Conservation (phyloP, 2,329 filamentous ascomycete genomes). For the Botrytis fragariae region DNA sequence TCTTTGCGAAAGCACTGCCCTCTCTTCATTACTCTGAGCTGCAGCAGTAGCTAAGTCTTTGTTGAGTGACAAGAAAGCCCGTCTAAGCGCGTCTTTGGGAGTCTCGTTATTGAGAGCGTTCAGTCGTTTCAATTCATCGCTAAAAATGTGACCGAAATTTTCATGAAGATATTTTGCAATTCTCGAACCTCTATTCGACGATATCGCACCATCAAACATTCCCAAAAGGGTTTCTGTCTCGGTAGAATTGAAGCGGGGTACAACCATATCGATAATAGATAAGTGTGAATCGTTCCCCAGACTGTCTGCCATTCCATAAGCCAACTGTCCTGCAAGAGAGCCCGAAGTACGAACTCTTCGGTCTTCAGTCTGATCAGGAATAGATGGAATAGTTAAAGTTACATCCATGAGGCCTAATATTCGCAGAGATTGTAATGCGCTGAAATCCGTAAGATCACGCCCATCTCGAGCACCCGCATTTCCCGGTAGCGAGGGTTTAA, state of each 20-base stretch:
- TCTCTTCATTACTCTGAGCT: slow-evolving; percentile 75
- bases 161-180: slow-evolving; percentile 96
- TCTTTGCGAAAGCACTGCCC: slow-evolving; percentile 63
- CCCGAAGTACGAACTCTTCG: slow-evolving; percentile 94
- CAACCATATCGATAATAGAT: slow-evolving; percentile 92
- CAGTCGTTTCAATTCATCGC: slow-evolving; percentile 73
- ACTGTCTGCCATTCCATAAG: slow-evolving; percentile 97
- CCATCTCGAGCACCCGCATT: slow-evolving; percentile 66
- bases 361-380: slow-evolving; percentile 94
- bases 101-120: slow-evolving; percentile 68
- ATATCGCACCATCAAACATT: slow-evolving; percentile 92
- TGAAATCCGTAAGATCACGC: slow-evolving; percentile 84
- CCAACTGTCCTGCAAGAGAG: slow-evolving; percentile 84
- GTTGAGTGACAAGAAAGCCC: slow-evolving; percentile 85
- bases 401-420: slow-evolving; percentile 97
- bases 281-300: slow-evolving; percentile 90
- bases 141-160: slow-evolving; percentile 85
- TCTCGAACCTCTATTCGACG: slow-evolving; percentile 86
- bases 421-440: slow-evolving; percentile 75
- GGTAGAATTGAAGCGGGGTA: slow-evolving; percentile 84
- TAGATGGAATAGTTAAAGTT: slow-evolving; percentile 86
- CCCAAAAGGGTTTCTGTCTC: slow-evolving; percentile 88
- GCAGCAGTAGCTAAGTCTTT: slow-evolving; percentile 89
- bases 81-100: slow-evolving; percentile 76
- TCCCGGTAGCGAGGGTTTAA: slow-evolving; percentile 71